Percentiles rank a stretch among this genome's conserved stretches.
Evolutionary conservation across 139 green algal genomes (phyloP).

Genomic region (Micromonas pusilla): DNA sequence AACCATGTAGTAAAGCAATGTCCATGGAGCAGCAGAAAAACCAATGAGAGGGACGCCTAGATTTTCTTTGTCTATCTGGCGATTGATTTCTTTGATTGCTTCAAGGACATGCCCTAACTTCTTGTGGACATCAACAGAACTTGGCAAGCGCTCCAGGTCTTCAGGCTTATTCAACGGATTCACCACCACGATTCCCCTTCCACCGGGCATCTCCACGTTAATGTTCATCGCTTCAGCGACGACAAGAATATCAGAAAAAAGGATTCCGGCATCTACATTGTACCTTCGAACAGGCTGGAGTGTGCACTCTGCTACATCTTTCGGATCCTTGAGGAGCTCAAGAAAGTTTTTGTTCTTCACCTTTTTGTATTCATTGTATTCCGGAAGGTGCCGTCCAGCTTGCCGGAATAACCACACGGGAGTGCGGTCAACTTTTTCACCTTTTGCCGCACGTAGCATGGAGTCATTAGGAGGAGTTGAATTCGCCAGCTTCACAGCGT

Average conservation of each 20-base stretch:
- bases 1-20: slow-evolving; percentile 39
- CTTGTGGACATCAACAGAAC: slow-evolving; percentile 23
- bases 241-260: slow-evolving; percentile 38
- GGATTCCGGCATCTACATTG: slow-evolving; percentile 35
- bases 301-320: slow-evolving; percentile 29
- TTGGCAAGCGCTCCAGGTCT: slow-evolving; percentile 22
- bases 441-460: slow-evolving; percentile 20
- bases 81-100: slow-evolving; percentile 18
- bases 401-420: slow-evolving; percentile 38
- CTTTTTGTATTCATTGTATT: slow-evolving; percentile 38
- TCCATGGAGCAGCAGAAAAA: slow-evolving; percentile 34
- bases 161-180: slow-evolving; percentile 23
- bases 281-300: slow-evolving; percentile 37
- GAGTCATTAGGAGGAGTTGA: slow-evolving; percentile 22
- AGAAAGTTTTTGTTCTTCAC: slow-evolving; percentile 31
- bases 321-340: slow-evolving; percentile 30
- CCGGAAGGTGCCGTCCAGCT: slow-evolving; percentile 33
- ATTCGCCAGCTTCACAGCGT: no score
- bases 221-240: slow-evolving; percentile 33
- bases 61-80: slow-evolving; percentile 25
- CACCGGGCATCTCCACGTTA: slow-evolving; percentile 35
- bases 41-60: slow-evolving; percentile 33
- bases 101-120: slow-evolving; percentile 30
- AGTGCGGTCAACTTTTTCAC: slow-evolving; percentile 17
- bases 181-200: slow-evolving; percentile 29